A percentile compares a stretch with the other conserved stretches of the same genome.
Evolutionary conservation across 1,139 yeast species (phyloP).

Genomic region (Nadsonia commutata): DNA sequence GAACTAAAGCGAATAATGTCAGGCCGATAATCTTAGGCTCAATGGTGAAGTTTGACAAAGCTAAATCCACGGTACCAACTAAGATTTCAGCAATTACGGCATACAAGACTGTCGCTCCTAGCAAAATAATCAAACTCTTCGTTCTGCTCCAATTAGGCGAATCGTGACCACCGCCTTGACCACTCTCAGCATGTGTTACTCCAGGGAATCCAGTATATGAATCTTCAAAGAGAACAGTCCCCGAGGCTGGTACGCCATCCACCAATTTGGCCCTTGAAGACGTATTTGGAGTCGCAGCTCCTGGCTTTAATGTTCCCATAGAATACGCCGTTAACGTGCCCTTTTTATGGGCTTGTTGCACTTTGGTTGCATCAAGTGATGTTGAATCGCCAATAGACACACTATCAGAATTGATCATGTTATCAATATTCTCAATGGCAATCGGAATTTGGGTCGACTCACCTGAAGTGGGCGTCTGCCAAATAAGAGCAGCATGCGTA

Average conservation of each 20-base stretch:
- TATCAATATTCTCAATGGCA: not conserved
- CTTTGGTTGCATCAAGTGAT: not conserved
- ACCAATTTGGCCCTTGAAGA: too few species aligned
- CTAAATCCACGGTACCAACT: slow-evolving; percentile 88
- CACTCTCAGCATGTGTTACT: not conserved
- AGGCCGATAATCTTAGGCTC: slow-evolving; percentile 85
- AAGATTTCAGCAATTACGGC: slow-evolving; percentile 91
- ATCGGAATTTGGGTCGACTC: slow-evolving; percentile 13
- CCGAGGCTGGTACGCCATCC: too few species aligned
- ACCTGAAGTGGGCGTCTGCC: slow-evolving; percentile 55
- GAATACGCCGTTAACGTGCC: too few species aligned
- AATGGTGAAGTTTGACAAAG: slow-evolving; percentile 58
- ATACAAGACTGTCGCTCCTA: slow-evolving; percentile 73
- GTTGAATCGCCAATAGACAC: not conserved
- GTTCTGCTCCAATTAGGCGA: slow-evolving; percentile 94
- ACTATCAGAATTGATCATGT: not conserved
- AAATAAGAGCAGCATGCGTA: slow-evolving; percentile 91
- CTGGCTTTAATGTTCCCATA: too few species aligned
- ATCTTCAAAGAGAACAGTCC: too few species aligned
- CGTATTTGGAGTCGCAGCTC: too few species aligned
- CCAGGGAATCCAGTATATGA: too few species aligned
- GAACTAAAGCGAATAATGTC: slow-evolving; percentile 89
- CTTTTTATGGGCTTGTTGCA: too few species aligned
- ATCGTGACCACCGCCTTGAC: slow-evolving; percentile 61
- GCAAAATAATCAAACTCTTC: slow-evolving; percentile 71